phyloP scores from a whole-genome alignment of 371 early-diverging fungal genomes.

The Saksenaea oblongispora region DNA sequence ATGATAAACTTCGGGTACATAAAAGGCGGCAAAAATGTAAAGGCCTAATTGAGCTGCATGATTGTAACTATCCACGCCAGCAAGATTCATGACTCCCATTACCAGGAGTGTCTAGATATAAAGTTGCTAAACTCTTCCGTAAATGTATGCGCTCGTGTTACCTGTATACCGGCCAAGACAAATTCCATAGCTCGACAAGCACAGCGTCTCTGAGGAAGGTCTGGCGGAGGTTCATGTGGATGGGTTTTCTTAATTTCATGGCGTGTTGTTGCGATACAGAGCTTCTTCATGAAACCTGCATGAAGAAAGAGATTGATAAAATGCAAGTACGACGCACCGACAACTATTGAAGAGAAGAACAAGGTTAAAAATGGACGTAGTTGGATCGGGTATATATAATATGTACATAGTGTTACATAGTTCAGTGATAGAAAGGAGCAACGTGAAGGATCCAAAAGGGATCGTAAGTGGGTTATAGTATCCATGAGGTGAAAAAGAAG shows the following conservation, averaged over 20 bases:
- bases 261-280: slow-evolving; percentile 8
- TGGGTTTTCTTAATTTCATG: neutral
- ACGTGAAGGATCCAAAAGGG: neutral
- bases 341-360: neutral
- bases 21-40: slow-evolving; percentile 15
- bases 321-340: slow-evolving; percentile 13
- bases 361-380: neutral
- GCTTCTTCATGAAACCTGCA: slow-evolving; percentile 4
- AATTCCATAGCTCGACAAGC: slow-evolving; percentile 7
- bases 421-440: neutral
- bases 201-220: neutral
- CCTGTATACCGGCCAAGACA: slow-evolving; percentile 12
- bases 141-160: neutral
- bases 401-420: neutral
- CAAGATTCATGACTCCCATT: slow-evolving; percentile 24
- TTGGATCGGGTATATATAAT: neutral
- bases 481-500: neutral
- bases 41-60: slow-evolving; percentile 21
- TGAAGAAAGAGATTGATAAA: slow-evolving; percentile 12
- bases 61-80: slow-evolving; percentile 12
- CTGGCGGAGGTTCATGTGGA: neutral
- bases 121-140: no score
- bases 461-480: neutral
- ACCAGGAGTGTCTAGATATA: slow-evolving; percentile 17
- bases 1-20: slow-evolving; percentile 14